These are phyloP conservation scores for Phytophthora foliorum DNA, from an alignment of 352 stramenopile species.

Conservation along the genomic window DNA sequence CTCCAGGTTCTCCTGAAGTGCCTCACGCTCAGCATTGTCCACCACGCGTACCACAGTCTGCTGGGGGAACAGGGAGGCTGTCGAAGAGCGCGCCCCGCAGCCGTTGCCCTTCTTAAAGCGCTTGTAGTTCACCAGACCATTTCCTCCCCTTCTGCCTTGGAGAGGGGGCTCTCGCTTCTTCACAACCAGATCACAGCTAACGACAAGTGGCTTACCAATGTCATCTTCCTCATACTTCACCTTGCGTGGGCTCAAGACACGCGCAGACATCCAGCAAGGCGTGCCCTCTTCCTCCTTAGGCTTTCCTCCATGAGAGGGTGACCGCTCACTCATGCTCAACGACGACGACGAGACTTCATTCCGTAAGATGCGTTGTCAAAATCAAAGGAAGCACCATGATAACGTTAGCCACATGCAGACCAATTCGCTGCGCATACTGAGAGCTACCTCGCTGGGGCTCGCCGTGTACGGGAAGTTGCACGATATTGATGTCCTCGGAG, in stretches of 20 bases:
- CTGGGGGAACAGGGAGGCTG: slow-evolving; percentile 58
- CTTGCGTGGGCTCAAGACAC: slow-evolving; percentile 32
- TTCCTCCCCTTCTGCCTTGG: slow-evolving; percentile 1
- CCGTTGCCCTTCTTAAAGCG: slow-evolving; percentile 87
- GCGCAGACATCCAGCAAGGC: slow-evolving; percentile 47
- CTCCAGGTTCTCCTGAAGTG: slow-evolving; percentile 70
- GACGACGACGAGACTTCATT: slow-evolving; percentile 22
- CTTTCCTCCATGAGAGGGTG: slow-evolving; percentile 1
- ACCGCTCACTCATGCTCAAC: slow-evolving; percentile 9
- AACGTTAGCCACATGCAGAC: slow-evolving; percentile 9
- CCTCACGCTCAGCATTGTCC: slow-evolving; percentile 65
- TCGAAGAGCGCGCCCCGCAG: slow-evolving; percentile 48
- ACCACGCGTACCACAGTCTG: slow-evolving; percentile 73
- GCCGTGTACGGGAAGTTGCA: slow-evolving; percentile 28
- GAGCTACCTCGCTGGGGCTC: slow-evolving; percentile 26
- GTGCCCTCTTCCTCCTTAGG: slow-evolving; percentile 9
- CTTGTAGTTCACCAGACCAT: slow-evolving; percentile 77
- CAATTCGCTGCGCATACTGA: not conserved
- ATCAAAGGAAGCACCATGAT: not conserved
- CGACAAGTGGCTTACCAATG: slow-evolving; percentile 50
- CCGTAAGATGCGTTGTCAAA: not conserved
- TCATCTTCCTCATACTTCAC: slow-evolving; percentile 44
- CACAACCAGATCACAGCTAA: slow-evolving; percentile 65
- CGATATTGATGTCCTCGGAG: slow-evolving; percentile 40
- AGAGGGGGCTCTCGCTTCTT: slow-evolving; percentile 35